Conservation (phyloP, 306 rosid genomes). For the Corylus heterophylla region DNA sequence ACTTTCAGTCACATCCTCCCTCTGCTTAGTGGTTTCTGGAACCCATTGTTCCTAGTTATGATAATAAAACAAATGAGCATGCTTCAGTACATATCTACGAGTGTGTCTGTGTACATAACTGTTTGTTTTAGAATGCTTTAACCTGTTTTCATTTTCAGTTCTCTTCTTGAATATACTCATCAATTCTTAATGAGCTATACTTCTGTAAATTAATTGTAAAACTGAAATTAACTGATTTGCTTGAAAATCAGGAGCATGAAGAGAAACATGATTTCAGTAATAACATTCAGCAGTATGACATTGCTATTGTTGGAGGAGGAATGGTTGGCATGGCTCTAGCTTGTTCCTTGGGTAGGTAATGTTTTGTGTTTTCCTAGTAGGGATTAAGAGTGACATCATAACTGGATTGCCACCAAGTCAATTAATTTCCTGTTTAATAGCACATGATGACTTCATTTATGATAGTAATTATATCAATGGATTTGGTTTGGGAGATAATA, state of each 20-base stretch:
- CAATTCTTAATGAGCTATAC: not conserved
- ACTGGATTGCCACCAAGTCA: not conserved
- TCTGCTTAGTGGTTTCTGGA: not conserved
- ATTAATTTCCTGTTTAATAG: not conserved
- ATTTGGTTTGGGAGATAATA: not conserved
- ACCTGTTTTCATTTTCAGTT: not conserved
- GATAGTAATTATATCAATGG: not conserved
- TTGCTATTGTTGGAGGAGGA: conserved; percentile 97
- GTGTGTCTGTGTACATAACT: not conserved
- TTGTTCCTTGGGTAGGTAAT: conserved; percentile 85
- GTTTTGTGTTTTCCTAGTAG: conserved; percentile 9
- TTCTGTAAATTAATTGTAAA: not conserved
- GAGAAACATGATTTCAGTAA: conserved; percentile 35
- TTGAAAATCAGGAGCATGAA: conserved; percentile 50
- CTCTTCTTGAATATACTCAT: not conserved
- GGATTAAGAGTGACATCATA: not conserved
- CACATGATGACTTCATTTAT: not conserved
- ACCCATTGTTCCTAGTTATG: not conserved
- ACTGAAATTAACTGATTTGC: conserved; percentile 11
- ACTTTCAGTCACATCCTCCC: not conserved
- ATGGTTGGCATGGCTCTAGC: conserved; percentile 94
- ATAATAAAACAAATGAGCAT: too few relatives aligned
- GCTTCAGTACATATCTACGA: not conserved
- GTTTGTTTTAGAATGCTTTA: not conserved
- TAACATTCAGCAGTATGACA: conserved; percentile 59